Percentiles rank a stretch among this genome's conserved stretches.
These are phyloP conservation scores for Mycena chlorophos DNA, from an alignment of 768 basidiomycete genomes.

Conservation along the genomic window DNA sequence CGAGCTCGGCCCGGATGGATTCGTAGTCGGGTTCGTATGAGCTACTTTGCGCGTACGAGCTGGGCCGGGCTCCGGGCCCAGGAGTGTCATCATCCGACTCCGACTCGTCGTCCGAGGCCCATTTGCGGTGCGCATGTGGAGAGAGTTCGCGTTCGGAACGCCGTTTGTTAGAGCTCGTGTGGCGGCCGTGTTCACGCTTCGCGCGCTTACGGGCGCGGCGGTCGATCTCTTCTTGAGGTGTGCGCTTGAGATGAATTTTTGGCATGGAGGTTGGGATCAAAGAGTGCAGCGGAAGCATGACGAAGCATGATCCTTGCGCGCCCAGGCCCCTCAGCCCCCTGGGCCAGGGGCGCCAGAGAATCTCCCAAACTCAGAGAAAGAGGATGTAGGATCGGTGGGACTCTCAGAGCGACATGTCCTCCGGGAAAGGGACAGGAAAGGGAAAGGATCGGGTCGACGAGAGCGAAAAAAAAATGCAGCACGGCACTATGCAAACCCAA, in stretches of 20 bases:
- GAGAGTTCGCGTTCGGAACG: conserved; percentile 29
- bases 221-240: conserved; percentile 57
- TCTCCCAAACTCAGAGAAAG: no score
- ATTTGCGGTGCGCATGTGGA: conserved; percentile 38
- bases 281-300: no score
- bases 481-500: no score
- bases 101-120: conserved; percentile 50
- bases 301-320: no score
- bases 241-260: conserved; percentile 64
- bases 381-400: no score
- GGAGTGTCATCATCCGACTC: conserved; percentile 31
- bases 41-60: not conserved
- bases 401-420: no score
- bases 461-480: no score
- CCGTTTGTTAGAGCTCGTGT: not conserved
- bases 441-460: no score
- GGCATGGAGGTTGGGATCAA: conserved; percentile 32
- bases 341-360: no score
- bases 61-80: conserved; percentile 25
- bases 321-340: no score
- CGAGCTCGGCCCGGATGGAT: conserved; percentile 50
- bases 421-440: not conserved
- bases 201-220: conserved; percentile 41
- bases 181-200: conserved; percentile 25
- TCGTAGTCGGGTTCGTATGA: conserved; percentile 47